A percentile compares a stretch with the other conserved stretches of the same genome.
Evolutionary conservation across 2,329 filamentous ascomycete species (phyloP).

Genomic region (Diaporthe sp.): DNA sequence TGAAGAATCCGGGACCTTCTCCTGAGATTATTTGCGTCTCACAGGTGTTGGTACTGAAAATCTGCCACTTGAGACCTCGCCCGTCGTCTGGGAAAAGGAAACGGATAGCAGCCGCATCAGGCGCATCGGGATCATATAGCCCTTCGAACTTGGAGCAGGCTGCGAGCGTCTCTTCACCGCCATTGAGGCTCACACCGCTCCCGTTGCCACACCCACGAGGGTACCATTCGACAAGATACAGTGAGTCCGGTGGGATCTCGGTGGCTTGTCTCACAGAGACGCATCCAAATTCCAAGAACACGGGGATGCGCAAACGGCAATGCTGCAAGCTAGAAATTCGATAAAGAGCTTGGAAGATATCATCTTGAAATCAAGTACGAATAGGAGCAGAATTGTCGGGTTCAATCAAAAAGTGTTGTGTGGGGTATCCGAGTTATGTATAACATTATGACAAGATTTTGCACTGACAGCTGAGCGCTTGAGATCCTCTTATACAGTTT

Average conservation of each 20-base stretch:
- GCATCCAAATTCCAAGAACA: neutral
- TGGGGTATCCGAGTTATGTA: too few relatives aligned
- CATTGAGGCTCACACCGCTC: neutral
- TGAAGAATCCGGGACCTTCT: neutral
- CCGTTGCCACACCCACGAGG: neutral
- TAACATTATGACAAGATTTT: too few relatives aligned
- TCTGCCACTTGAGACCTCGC: neutral
- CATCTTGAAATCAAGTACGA: neutral
- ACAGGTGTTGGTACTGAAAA: neutral
- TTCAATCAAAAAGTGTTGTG: neutral
- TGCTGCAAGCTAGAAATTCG: neutral
- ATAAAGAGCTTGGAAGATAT: neutral
- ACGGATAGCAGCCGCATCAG: neutral
- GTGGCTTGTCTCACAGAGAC: neutral
- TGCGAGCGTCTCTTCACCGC: neutral
- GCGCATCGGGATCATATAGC: neutral
- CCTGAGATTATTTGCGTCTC: neutral
- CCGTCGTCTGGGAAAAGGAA: neutral
- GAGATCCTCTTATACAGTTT: too few relatives aligned
- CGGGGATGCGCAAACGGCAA: neutral
- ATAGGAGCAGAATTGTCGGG: neutral
- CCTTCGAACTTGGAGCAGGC: neutral
- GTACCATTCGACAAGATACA: neutral
- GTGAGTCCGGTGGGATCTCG: neutral
- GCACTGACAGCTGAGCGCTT: too few relatives aligned